Conservation (phyloP, 2,329 filamentous ascomycete genomes). For the Ophiostoma piceae region DNA sequence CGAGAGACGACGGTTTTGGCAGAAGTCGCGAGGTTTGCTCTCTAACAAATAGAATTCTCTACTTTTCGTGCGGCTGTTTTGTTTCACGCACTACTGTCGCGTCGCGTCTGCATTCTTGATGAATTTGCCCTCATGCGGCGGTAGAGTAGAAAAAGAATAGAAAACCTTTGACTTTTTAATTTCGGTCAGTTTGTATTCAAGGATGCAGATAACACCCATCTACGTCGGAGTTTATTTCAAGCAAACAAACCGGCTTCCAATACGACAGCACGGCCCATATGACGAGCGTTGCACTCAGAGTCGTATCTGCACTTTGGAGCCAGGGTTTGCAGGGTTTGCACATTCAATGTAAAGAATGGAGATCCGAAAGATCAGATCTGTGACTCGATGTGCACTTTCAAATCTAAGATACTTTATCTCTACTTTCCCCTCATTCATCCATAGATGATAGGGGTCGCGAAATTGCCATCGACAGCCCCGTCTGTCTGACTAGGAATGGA, state of each 20-base stretch:
- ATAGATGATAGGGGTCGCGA: background rate
- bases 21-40: background rate
- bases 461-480: background rate
- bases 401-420: background rate
- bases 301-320: too few species aligned
- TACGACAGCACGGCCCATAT: background rate
- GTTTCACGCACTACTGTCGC: background rate
- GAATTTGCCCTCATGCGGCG: too few species aligned
- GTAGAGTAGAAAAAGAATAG: too few species aligned
- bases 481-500: background rate
- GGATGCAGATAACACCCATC: too few species aligned
- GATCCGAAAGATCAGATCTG: too few species aligned
- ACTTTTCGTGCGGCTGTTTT: background rate
- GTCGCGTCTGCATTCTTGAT: slow-evolving; percentile 12
- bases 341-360: too few species aligned
- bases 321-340: too few species aligned
- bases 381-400: background rate
- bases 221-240: too few species aligned
- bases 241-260: too few species aligned
- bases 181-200: too few species aligned
- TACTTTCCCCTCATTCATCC: too few species aligned
- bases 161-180: too few species aligned
- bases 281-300: background rate
- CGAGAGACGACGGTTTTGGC: background rate
- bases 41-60: background rate